Base-by-base conservation (phyloP, 805 yeast genomes). In the Nakazawaea populi region DNA sequence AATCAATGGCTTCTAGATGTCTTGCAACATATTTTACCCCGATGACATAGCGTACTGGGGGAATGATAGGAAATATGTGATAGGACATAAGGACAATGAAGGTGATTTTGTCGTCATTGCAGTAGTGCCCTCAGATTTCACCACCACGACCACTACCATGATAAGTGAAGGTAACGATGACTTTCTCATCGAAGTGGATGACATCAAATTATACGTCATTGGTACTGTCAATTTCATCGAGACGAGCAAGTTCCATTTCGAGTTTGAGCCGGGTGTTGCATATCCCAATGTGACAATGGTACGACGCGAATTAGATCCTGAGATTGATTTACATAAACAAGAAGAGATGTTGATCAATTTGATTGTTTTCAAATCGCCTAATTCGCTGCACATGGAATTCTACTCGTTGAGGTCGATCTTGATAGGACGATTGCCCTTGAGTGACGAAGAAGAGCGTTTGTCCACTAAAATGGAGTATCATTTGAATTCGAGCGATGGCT, bases 331-430 rank as follows among this genome's bases (percentile, higher is more conserved):
- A 9, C 35, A 32, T 32, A 11, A 32, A 9, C 11, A 32, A 32
- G 59, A 34, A 34, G 24, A 31, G 9, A 34, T 39, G 7, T 45
- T 49, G 29, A 35, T 46, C 37, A 62, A 60, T 42, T 40, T 82
- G 2, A 66, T 85, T 4, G 58, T 76, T n/a, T 90, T 80, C 61
- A 76, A 77, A 29, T 85, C 94, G 1, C 97, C 97, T 0, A 75
- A 77, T 42, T 79, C 85, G 18, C 73, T 73, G 31, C 76, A 79
- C 52, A 74, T 91, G 73, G 96, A 90, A 56, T 89, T 87, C 62
- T 85, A 80, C 56, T 83, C 97, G 4, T 73, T 90, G 8, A 85
- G 83, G 55, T 73, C 77, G 4, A 73, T 74, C 42, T 66, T 69
- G 70, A 61, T 61, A 5, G 29, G 31, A n/a, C 10, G 29, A 12